Base-by-base conservation (phyloP, 345 rosid genomes). In the Aethionema arabicum region DNA sequence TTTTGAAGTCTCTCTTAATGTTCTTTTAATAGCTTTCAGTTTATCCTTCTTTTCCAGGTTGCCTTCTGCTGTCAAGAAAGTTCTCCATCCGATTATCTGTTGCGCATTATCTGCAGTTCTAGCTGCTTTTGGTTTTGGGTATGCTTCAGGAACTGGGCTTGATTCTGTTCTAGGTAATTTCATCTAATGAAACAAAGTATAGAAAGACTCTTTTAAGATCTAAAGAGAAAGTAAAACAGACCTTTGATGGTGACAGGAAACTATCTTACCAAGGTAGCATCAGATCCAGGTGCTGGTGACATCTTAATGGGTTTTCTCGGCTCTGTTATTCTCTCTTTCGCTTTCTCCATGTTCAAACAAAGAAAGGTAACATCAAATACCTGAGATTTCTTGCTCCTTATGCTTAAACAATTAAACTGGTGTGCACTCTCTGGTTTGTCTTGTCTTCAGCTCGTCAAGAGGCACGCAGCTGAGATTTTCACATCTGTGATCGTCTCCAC, bases 221-320 rank as follows among this genome's bases (percentile, higher is more conserved):
- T 47, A 40, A 13, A 42, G 27, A 46, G 31, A 44, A 59, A 31
- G 32, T 32, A 14, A 15, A 49, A 40, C 7, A 21, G 27, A 1
- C 27, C 4, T 8, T 42, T 6, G 14, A 54, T 59, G 56, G 14
- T 11, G 33, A 50, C 82, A 91, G 98, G 95, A 66, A 61, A 73
- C 76, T 91, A 88, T 74, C 92, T 91, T 52, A 91, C 98, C 9
- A 86, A 88, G 59, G 79, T 66, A 45, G 63, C 87, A 51, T 78
- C 89, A 4, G 80, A 91, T 80, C 96, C 98, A 3, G 96, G 96
- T 64, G 98, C 98, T 76, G 98, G 96, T 66, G 98, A 91, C 73
- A 70, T 91, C 6, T 73, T 91, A 56, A 88, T 91, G 98, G 96
- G 95, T 44, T 91, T 91, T 76, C 75, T 88, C 72, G 98, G 96